Percentiles rank a stretch among this genome's conserved stretches.
Evolutionary conservation across 345 rosid genomes (phyloP).

Genomic region (Cardamine occulta): DNA sequence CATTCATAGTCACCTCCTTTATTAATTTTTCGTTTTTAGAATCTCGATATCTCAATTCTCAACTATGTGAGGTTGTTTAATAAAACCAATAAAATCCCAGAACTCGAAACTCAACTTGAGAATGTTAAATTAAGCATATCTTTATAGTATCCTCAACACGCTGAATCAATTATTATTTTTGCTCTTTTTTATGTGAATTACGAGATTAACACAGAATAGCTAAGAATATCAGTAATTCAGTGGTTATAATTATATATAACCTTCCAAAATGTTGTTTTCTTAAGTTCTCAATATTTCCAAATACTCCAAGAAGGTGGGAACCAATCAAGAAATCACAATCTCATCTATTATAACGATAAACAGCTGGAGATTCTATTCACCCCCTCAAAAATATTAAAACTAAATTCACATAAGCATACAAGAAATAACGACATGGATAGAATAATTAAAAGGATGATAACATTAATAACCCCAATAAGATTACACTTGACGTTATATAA

Average conservation of each 20-base stretch:
- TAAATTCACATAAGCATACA: constrained; percentile 21
- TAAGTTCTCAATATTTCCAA: neutral
- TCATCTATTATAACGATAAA: constrained; percentile 19
- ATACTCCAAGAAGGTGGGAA: constrained; percentile 33
- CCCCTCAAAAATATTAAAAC: neutral
- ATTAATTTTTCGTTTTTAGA: neutral
- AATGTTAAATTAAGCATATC: constrained; percentile 11
- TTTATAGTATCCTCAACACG: constrained; percentile 3
- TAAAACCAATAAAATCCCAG: constrained; percentile 32
- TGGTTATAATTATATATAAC: neutral
- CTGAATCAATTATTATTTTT: neutral
- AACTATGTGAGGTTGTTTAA: constrained; percentile 30
- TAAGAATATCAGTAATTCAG: neutral
- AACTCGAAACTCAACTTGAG: constrained; percentile 37
- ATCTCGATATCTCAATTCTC: constrained; percentile 33
- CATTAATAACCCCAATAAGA: constrained; percentile 17
- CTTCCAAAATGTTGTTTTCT: neutral
- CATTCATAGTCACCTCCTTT: neutral
- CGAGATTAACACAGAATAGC: neutral
- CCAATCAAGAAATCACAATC: constrained; percentile 37
- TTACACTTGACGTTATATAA: constrained; percentile 31
- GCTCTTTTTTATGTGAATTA: neutral
- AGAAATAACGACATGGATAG: constrained; percentile 18
- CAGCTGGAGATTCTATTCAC: constrained; percentile 34
- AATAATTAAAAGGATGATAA: constrained; percentile 16